phyloP scores from a whole-genome alignment of 768 basidiomycete genomes.

The Pulveroboletus sp. region DNA sequence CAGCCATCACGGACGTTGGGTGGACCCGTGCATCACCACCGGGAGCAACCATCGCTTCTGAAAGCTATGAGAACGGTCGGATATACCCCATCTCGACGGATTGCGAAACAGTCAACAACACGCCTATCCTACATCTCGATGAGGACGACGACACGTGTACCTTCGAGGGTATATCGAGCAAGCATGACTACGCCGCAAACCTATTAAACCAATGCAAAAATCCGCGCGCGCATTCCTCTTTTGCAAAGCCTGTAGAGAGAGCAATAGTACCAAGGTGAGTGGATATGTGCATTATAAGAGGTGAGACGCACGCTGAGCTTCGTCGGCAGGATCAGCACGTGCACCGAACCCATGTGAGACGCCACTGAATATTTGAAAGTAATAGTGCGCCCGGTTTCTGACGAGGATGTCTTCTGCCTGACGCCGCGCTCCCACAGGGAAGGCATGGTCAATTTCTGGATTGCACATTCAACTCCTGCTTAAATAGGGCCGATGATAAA shows the following conservation, averaged over 20 bases:
- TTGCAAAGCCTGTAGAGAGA: constrained; percentile 46
- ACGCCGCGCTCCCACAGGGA: constrained; percentile 48
- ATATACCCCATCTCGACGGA: background rate
- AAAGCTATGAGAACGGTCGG: background rate
- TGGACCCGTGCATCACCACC: background rate
- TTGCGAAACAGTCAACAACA: background rate
- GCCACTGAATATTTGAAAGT: constrained; percentile 52
- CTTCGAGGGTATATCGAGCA: background rate
- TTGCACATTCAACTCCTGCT: background rate
- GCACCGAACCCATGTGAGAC: constrained; percentile 37
- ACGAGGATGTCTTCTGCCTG: constrained; percentile 53
- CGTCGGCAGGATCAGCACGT: constrained; percentile 28
- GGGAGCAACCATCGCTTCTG: background rate
- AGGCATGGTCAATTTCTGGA: constrained; percentile 51
- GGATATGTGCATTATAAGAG: background rate
- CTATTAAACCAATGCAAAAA: constrained; percentile 49
- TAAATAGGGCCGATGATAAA: background rate
- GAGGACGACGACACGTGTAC: background rate
- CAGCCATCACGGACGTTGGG: background rate
- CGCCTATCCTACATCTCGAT: constrained; percentile 10
- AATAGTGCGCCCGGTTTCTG: constrained; percentile 47
- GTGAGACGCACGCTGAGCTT: constrained; percentile 16
- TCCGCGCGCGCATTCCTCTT: constrained; percentile 52
- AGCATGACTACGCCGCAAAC: constrained; percentile 28
- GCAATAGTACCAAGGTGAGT: background rate